These are phyloP conservation scores for Dictyostelium brefeldianum DNA, from an alignment of 78 protist species.

Conservation along the genomic window DNA sequence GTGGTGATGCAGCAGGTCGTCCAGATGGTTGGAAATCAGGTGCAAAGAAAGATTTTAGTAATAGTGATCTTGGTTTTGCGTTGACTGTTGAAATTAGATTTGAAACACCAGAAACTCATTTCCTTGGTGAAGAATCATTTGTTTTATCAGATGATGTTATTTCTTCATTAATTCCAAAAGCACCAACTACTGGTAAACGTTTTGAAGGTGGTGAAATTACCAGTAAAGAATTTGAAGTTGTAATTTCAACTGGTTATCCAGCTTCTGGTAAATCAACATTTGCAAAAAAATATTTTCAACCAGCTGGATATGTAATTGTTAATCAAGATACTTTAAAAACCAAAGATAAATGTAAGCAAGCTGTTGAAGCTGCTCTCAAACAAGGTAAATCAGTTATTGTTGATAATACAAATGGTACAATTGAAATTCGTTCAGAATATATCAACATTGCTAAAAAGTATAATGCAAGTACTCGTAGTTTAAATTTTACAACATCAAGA, in stretches of 20 bases:
- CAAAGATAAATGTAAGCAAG: conserved; percentile 36
- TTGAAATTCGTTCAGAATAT: conserved; percentile 21
- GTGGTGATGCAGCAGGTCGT: conserved; percentile 58
- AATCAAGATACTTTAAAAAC: conserved; percentile 88
- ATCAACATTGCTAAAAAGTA: conserved; percentile 34
- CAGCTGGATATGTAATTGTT: conserved; percentile 69
- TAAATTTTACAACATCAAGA: conserved; percentile 36
- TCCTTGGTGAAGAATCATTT: conserved; percentile 55
- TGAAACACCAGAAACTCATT: conserved; percentile 88
- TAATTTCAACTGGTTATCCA: conserved; percentile 86
- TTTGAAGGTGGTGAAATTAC: neutral
- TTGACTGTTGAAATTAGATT: conserved; percentile 71
- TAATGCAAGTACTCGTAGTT: conserved; percentile 45
- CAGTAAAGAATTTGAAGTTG: conserved; percentile 69
- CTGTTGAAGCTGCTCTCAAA: conserved; percentile 46
- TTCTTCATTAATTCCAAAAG: neutral
- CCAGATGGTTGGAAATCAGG: conserved; percentile 42
- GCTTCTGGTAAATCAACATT: conserved; percentile 90
- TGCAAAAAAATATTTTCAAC: conserved; percentile 31
- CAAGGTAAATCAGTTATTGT: conserved; percentile 72
- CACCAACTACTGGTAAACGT: neutral
- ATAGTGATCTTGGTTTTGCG: conserved; percentile 71
- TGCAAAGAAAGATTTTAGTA: neutral
- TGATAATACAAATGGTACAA: conserved; percentile 87
- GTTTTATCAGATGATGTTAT: neutral